Evolutionary conservation across 768 basidiomycete species (phyloP).

Genomic region (Podaxis sp.): DNA sequence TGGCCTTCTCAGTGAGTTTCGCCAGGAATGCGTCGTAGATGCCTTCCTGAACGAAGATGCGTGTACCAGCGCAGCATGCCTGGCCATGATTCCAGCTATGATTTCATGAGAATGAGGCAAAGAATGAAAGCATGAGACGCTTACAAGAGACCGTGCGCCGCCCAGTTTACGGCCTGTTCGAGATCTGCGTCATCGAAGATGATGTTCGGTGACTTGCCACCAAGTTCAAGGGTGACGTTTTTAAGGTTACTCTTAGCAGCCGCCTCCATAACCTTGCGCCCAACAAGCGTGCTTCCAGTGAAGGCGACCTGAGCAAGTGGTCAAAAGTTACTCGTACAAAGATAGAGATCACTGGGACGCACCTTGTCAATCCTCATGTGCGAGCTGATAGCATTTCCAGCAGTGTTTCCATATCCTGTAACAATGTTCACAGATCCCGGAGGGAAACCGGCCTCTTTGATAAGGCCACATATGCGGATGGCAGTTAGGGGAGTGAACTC

Average conservation of each 20-base stretch:
- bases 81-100: constrained; percentile 68
- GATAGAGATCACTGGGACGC: constrained; percentile 37
- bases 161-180: constrained; percentile 73
- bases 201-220: constrained; percentile 72
- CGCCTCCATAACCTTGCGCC: constrained; percentile 77
- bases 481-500: constrained; percentile 77
- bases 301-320: constrained; percentile 54
- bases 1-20: constrained; percentile 55
- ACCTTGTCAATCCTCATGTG: constrained; percentile 69
- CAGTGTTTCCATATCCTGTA: constrained; percentile 68
- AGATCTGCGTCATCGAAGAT: constrained; percentile 75
- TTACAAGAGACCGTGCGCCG: constrained; percentile 70
- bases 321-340: neutral
- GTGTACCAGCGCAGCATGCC: constrained; percentile 79
- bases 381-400: constrained; percentile 66
- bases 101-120: neutral
- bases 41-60: constrained; percentile 77
- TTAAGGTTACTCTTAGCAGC: constrained; percentile 83
- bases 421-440: constrained; percentile 78
- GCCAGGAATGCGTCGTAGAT: constrained; percentile 80
- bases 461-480: constrained; percentile 51
- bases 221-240: constrained; percentile 78
- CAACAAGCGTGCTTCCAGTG: constrained; percentile 81
- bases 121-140: constrained; percentile 22
- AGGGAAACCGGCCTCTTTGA: constrained; percentile 75